These are phyloP conservation scores for Lecanoromycetidae sp. DNA, from an alignment of 2,329 filamentous ascomycete species.

Conservation along the genomic window DNA sequence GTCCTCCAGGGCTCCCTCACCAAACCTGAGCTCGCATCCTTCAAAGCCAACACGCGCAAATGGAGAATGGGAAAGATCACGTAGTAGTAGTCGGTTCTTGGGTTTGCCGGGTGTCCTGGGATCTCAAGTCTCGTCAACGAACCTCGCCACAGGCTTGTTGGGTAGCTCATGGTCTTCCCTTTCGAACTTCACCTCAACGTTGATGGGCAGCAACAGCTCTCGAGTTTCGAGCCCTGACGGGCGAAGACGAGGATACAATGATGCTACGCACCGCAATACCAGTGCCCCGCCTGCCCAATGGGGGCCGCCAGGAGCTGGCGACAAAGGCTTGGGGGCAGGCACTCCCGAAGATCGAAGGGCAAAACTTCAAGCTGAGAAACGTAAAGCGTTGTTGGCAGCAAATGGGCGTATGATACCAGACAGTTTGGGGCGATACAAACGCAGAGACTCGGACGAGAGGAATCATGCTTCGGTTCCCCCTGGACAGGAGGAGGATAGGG, in stretches of 20 bases:
- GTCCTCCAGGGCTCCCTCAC: conserved; percentile 30
- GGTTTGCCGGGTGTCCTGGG: conserved; percentile 21
- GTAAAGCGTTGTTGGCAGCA: conserved; percentile 34
- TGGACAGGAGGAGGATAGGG: conserved; percentile 49
- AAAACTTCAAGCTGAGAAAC: conserved; percentile 36
- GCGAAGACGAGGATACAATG: conserved; percentile 28
- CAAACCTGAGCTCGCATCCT: conserved; percentile 30
- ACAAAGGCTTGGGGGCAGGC: conserved; percentile 27
- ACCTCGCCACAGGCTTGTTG: conserved; percentile 28
- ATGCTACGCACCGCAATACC: conserved; percentile 7
- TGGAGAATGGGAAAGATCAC: conserved; percentile 16
- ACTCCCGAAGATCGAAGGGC: conserved; percentile 35
- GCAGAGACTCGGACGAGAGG: conserved; percentile 33
- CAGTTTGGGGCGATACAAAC: conserved; percentile 31
- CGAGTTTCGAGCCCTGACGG: conserved; percentile 7
- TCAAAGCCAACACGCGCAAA: conserved; percentile 23
- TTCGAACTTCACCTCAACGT: conserved; percentile 36
- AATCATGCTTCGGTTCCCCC: conserved; percentile 22
- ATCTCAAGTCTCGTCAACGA: conserved; percentile 18
- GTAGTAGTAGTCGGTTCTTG: conserved; percentile 17
- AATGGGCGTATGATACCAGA: conserved; percentile 30
- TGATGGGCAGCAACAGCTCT: conserved; percentile 31
- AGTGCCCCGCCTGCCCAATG: conserved; percentile 23
- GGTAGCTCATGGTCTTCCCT: conserved; percentile 39
- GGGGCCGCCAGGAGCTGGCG: conserved; percentile 30